phyloP scores from a whole-genome alignment of 768 basidiomycete genomes.

The Serendipita sp. region DNA sequence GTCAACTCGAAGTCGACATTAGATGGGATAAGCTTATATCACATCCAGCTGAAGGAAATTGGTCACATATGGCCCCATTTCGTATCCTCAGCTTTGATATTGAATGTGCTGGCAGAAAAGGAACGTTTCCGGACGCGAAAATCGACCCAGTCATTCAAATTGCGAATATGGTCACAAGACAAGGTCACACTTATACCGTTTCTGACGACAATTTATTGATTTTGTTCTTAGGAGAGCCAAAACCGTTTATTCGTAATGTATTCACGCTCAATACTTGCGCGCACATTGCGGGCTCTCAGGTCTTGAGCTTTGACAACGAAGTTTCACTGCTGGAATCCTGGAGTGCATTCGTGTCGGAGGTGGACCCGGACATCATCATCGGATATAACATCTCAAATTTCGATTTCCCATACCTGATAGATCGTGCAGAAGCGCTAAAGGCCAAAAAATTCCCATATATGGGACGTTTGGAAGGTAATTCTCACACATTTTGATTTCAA shows the following conservation, averaged over 20 bases:
- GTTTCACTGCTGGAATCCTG: slow-evolving; percentile 59
- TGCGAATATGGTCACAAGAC: slow-evolving; percentile 95
- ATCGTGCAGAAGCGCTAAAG: slow-evolving; percentile 76
- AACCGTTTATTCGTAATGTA: slow-evolving; percentile 91
- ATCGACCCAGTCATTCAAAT: slow-evolving; percentile 95
- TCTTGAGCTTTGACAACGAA: slow-evolving; percentile 70
- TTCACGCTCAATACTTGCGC: slow-evolving; percentile 92
- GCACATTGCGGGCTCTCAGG: slow-evolving; percentile 95
- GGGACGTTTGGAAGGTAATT: slow-evolving; percentile 59
- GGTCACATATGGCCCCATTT: slow-evolving; percentile 84
- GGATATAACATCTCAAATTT: slow-evolving; percentile 92
- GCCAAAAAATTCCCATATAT: slow-evolving; percentile 51
- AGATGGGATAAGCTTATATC: slow-evolving; percentile 82
- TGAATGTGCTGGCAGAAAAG: slow-evolving; percentile 95
- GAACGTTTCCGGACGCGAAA: slow-evolving; percentile 87
- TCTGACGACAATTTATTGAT: not conserved
- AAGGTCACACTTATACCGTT: slow-evolving; percentile 40
- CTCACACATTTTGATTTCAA: not conserved
- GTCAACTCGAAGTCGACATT: slow-evolving; percentile 77
- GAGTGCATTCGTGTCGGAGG: slow-evolving; percentile 76
- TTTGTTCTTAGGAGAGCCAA: slow-evolving; percentile 54
- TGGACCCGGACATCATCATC: slow-evolving; percentile 90
- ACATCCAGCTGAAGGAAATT: slow-evolving; percentile 78
- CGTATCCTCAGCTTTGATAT: slow-evolving; percentile 97
- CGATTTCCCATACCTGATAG: slow-evolving; percentile 92